These are phyloP conservation scores for Phytophthora fragariae DNA, from an alignment of 352 stramenopile genomes.

Conservation along the genomic window DNA sequence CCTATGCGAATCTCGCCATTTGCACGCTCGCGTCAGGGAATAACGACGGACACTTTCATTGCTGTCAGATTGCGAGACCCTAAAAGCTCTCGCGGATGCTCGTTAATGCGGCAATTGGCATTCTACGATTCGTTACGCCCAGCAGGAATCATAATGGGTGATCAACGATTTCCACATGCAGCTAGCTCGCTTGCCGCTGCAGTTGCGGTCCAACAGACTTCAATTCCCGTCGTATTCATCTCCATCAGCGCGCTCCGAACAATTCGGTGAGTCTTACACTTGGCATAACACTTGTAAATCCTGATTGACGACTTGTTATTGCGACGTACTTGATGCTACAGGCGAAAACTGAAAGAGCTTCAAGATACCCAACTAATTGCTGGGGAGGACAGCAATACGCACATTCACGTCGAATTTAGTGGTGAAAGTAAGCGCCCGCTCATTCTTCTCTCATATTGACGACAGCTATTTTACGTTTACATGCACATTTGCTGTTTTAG, in stretches of 20 bases:
- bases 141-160: conserved; percentile 57
- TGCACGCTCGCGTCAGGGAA: conserved; percentile 20
- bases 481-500: conserved; percentile 27
- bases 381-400: conserved; percentile 26
- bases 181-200: conserved; percentile 26
- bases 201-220: conserved; percentile 31
- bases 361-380: conserved; percentile 15
- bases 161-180: conserved; percentile 38
- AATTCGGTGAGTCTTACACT: conserved; percentile 29
- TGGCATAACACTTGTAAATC: background rate
- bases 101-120: conserved; percentile 48
- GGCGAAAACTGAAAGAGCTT: conserved; percentile 35
- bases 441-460: background rate
- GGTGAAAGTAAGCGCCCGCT: conserved; percentile 53
- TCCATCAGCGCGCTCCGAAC: conserved; percentile 42
- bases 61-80: conserved; percentile 32
- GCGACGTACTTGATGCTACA: background rate
- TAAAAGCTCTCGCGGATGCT: conserved; percentile 38
- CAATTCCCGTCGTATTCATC: conserved; percentile 63
- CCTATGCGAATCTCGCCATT: conserved; percentile 30
- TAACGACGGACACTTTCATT: conserved; percentile 39
- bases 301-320: background rate
- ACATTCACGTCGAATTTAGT: conserved; percentile 70
- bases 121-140: conserved; percentile 49
- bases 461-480: background rate